phyloP scores from a whole-genome alignment of 2,329 filamentous ascomycete species.

The Alternaria sp. region DNA sequence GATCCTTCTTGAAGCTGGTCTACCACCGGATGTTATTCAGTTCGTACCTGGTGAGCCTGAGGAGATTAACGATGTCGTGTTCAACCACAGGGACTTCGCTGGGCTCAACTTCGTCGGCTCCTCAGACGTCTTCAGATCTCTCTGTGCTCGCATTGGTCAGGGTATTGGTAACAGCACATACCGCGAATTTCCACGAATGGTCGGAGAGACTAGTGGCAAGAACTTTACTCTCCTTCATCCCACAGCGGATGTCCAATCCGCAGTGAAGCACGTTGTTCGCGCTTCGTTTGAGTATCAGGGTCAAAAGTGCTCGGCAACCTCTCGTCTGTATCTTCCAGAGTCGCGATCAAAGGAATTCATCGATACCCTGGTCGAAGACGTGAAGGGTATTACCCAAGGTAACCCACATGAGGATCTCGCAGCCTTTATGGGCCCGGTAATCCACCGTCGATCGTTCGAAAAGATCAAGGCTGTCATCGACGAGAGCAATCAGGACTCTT shows the following conservation, averaged over 20 bases:
- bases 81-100: constrained; percentile 80
- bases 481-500: constrained; percentile 73
- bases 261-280: constrained; percentile 79
- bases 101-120: constrained; percentile 94
- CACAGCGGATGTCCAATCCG: constrained; percentile 78
- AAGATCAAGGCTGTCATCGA: constrained; percentile 80
- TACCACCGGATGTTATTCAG: constrained; percentile 87
- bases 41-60: constrained; percentile 88
- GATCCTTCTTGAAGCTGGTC: constrained; percentile 88
- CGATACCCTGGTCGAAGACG: constrained; percentile 69
- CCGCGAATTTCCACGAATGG: constrained; percentile 81
- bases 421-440: constrained; percentile 86
- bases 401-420: constrained; percentile 68
- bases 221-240: constrained; percentile 86
- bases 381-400: constrained; percentile 73
- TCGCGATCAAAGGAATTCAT: constrained; percentile 77
- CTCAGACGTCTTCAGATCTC: constrained; percentile 84
- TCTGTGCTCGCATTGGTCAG: constrained; percentile 83
- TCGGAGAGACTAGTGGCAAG: constrained; percentile 90
- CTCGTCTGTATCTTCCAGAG: constrained; percentile 76
- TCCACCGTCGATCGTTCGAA: constrained; percentile 79
- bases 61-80: constrained; percentile 77
- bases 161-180: constrained; percentile 83
- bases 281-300: constrained; percentile 89
- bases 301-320: constrained; percentile 88